A percentile compares a stretch with the other conserved stretches of the same genome.
Conservation (phyloP, 208 protist species). For the Strigomonas oncopelti region DNA sequence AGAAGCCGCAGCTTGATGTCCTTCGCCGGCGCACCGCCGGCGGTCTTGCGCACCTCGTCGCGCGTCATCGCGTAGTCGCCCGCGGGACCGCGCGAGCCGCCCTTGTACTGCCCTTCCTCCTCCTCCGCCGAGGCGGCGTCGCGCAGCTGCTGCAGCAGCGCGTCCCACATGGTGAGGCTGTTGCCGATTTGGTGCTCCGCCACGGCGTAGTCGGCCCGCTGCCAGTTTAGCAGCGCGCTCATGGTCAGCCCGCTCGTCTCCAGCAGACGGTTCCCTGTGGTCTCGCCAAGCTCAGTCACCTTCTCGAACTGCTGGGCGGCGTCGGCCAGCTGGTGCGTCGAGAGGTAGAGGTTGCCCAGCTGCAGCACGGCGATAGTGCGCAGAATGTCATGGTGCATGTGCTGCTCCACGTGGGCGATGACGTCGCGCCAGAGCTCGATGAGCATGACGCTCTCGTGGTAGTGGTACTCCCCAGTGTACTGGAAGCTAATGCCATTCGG, state of each 20-base stretch:
- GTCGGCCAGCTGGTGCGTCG: slow-evolving; percentile 68
- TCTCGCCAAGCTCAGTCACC: slow-evolving; percentile 32
- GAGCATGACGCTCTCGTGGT: slow-evolving; percentile 84
- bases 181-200: slow-evolving; percentile 61
- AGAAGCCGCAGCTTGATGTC: slow-evolving; percentile 4
- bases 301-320: slow-evolving; percentile 68
- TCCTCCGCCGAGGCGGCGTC: background rate
- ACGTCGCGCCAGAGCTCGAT: slow-evolving; percentile 79
- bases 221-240: slow-evolving; percentile 68
- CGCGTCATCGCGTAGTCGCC: background rate
- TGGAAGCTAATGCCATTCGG: slow-evolving; percentile 46
- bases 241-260: slow-evolving; percentile 69
- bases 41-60: background rate
- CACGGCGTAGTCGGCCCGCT: slow-evolving; percentile 69
- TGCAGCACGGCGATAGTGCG: slow-evolving; percentile 56
- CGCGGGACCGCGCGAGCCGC: background rate
- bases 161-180: slow-evolving; percentile 56
- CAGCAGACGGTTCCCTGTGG: slow-evolving; percentile 38
- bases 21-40: background rate
- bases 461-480: slow-evolving; percentile 62
- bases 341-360: slow-evolving; percentile 83
- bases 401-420: slow-evolving; percentile 42
- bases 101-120: background rate
- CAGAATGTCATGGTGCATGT: slow-evolving; percentile 57
- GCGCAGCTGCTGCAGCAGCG: slow-evolving; percentile 14